Evolutionary conservation across 129 eudicot species (phyloP).

Genomic region (Flaveria linearis): DNA sequence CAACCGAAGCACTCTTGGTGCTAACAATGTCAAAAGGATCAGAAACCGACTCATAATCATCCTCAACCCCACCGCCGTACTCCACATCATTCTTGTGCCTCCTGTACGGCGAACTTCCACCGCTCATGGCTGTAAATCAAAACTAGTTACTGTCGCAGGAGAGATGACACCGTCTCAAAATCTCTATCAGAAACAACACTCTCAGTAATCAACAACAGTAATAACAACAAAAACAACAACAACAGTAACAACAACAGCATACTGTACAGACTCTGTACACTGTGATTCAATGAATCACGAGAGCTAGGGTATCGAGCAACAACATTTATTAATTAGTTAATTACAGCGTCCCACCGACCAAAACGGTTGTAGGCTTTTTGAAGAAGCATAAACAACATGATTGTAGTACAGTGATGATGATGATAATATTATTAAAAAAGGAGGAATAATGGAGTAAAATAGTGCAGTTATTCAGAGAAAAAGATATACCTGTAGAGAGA

Average conservation of each 20-base stretch:
- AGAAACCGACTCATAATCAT: constrained; percentile 38
- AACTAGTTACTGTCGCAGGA: constrained; percentile 68
- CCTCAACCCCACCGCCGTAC: constrained; percentile 33
- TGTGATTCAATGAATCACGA: constrained; percentile 18
- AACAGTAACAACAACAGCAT: neutral
- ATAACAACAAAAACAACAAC: neutral
- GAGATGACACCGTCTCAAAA: constrained; percentile 67
- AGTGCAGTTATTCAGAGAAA: constrained; percentile 3
- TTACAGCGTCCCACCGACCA: constrained; percentile 22
- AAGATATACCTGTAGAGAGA: constrained; percentile 30
- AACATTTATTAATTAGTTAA: neutral
- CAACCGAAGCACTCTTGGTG: constrained; percentile 82
- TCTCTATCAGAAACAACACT: neutral
- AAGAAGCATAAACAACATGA: constrained; percentile 3
- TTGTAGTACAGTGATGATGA: constrained; percentile 6
- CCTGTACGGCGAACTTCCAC: constrained; percentile 58
- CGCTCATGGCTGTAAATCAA: constrained; percentile 38
- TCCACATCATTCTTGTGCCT: constrained; percentile 55
- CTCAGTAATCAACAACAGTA: constrained; percentile 3
- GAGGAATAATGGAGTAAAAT: neutral
- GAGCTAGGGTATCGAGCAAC: constrained; percentile 23
- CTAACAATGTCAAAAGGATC: constrained; percentile 70
- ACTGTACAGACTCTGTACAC: neutral
- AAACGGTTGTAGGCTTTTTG: neutral
- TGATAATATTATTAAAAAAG: neutral